phyloP scores from a whole-genome alignment of 2,329 filamentous ascomycete genomes.

The Tolypocladium album region DNA sequence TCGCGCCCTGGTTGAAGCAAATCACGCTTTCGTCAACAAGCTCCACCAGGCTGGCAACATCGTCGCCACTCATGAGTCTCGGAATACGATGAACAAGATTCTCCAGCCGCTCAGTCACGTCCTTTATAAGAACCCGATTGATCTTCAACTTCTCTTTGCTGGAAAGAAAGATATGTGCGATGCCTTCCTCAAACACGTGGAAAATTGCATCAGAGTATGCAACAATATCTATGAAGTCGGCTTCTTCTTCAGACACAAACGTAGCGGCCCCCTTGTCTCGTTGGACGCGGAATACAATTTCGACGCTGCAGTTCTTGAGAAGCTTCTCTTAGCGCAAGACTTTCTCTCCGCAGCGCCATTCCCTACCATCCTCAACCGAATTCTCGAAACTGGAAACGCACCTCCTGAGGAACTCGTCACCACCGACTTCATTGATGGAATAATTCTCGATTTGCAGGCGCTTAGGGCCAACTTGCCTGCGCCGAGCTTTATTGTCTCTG shows the following conservation, averaged over 20 bases:
- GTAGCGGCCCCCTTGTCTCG: conserved; percentile 13
- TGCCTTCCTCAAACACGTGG: conserved; percentile 9
- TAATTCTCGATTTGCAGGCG: conserved; percentile 19
- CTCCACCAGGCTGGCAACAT: conserved; percentile 11
- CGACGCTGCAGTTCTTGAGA: conserved; percentile 4
- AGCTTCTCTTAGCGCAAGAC: conserved; percentile 10
- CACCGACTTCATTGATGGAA: conserved; percentile 12
- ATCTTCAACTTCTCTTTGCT: conserved; percentile 6
- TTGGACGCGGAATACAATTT: conserved; percentile 12
- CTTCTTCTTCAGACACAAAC: conserved; percentile 14
- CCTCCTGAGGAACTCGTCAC: conserved; percentile 7
- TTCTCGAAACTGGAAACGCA: conserved; percentile 8
- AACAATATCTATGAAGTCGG: conserved; percentile 16
- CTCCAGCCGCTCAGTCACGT: conserved; percentile 10
- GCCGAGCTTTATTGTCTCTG: conserved; percentile 17
- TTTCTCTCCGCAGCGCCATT: conserved; percentile 16
- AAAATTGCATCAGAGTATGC: conserved; percentile 9
- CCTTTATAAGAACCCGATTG: conserved; percentile 10
- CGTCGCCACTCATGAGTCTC: conserved; percentile 7
- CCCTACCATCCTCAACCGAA: conserved; percentile 11
- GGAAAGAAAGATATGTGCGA: conserved; percentile 11
- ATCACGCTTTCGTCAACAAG: conserved; percentile 10
- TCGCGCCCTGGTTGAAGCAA: conserved; percentile 10
- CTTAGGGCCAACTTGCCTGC: conserved; percentile 13
- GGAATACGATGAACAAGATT: conserved; percentile 13